phyloP scores from a whole-genome alignment of 495 filamentous ascomycete species.

The Annulohypoxylon nitens region DNA sequence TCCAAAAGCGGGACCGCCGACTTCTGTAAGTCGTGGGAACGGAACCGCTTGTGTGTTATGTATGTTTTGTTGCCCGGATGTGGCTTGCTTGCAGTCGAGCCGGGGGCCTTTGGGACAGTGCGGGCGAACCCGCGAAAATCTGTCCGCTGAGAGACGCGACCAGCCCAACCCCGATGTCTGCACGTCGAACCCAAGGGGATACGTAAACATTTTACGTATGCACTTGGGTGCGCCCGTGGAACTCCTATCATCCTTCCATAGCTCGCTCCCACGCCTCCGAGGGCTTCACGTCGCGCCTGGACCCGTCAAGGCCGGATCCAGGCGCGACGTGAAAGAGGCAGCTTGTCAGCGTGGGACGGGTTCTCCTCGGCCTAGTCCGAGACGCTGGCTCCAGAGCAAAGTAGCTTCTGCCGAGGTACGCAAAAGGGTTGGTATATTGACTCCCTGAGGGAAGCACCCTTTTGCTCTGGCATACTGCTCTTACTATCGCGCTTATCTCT shows the following conservation, averaged over 20 bases:
- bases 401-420: conserved; percentile 56
- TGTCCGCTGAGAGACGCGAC: conserved; percentile 61
- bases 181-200: conserved; percentile 15
- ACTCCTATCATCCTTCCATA: conserved; percentile 43
- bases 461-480: conserved; percentile 55
- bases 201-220: background rate
- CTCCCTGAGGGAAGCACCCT: conserved; percentile 6
- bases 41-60: background rate
- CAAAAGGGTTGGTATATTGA: conserved; percentile 21
- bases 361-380: conserved; percentile 66
- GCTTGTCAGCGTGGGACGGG: conserved; percentile 48
- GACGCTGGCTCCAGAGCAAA: conserved; percentile 68
- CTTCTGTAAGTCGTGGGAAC: conserved; percentile 7
- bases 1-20: conserved; percentile 35
- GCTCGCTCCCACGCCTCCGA: conserved; percentile 50
- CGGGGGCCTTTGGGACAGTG: conserved; percentile 55
- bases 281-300: conserved; percentile 36
- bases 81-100: conserved; percentile 47
- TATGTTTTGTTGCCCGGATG: conserved; percentile 38
- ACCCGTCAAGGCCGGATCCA: background rate
- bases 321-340: conserved; percentile 39
- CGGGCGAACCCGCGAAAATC: conserved; percentile 53
- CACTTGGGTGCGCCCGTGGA: conserved; percentile 9
- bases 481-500: conserved; percentile 71
- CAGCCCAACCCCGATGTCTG: conserved; percentile 56